phyloP scores from a whole-genome alignment of 1,284 basidiomycete genomes.

The Rugosomyces carneus region DNA sequence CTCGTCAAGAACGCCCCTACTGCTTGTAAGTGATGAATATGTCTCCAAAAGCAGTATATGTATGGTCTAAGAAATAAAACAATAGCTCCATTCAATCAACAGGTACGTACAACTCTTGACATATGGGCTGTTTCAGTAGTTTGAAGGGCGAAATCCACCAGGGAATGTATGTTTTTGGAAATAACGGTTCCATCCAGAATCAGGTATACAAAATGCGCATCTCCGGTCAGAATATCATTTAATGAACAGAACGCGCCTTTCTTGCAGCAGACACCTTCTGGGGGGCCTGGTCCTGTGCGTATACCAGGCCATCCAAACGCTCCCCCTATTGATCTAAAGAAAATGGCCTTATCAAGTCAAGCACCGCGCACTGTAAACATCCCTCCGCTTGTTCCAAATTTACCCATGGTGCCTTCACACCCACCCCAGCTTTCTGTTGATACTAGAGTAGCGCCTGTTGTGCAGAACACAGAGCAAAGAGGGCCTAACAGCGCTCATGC shows the following conservation, averaged over 20 bases:
- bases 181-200: background rate
- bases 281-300: background rate
- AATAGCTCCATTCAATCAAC: slow-evolving; percentile 1
- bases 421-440: slow-evolving; percentile 8
- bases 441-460: slow-evolving; percentile 1
- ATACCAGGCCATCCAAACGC: background rate
- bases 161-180: background rate
- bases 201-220: slow-evolving; percentile 1
- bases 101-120: background rate
- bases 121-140: background rate
- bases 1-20: background rate
- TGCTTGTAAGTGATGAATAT: background rate
- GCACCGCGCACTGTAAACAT: slow-evolving; percentile 6
- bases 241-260: background rate
- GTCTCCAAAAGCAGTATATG: background rate
- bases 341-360: background rate
- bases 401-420: slow-evolving; percentile 1
- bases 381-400: slow-evolving; percentile 1
- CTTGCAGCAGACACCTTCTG: slow-evolving; percentile 1
- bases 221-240: background rate
- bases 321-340: slow-evolving; percentile 6
- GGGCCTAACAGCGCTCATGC: background rate
- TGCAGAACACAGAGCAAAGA: background rate
- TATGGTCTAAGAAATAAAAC: background rate
- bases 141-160: background rate